Conservation (phyloP, 495 filamentous ascomycete genomes). For the Aspergillus taichungensis region DNA sequence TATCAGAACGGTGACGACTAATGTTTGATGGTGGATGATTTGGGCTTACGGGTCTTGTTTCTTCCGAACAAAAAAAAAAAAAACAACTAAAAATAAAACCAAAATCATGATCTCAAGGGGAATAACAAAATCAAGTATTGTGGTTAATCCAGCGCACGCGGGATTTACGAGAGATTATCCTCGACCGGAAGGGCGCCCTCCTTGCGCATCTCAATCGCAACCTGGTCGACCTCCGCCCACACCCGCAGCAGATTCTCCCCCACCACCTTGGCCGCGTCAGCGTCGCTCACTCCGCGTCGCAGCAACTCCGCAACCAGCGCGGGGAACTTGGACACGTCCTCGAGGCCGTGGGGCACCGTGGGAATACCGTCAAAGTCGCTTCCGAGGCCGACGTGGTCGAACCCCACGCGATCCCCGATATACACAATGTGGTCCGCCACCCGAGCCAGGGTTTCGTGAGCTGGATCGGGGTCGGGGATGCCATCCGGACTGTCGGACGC, state of each 20-base stretch:
- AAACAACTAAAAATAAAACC: too few species aligned
- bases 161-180: slow-evolving; percentile 30
- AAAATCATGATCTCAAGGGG: too few species aligned
- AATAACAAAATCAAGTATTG: too few species aligned
- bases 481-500: slow-evolving; percentile 35
- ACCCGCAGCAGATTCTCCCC: slow-evolving; percentile 71
- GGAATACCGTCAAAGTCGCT: slow-evolving; percentile 57
- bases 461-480: slow-evolving; percentile 40
- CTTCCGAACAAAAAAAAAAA: too few species aligned
- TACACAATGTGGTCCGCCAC: slow-evolving; percentile 62
- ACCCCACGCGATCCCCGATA: slow-evolving; percentile 48
- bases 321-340: slow-evolving; percentile 80
- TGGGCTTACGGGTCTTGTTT: too few species aligned
- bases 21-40: too few species aligned
- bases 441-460: slow-evolving; percentile 65
- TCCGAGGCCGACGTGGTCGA: slow-evolving; percentile 52
- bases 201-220: slow-evolving; percentile 53
- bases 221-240: slow-evolving; percentile 61
- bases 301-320: slow-evolving; percentile 68
- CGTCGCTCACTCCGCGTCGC: slow-evolving; percentile 54
- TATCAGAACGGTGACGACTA: too few species aligned
- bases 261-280: slow-evolving; percentile 56
- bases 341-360: slow-evolving; percentile 39
- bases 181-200: slow-evolving; percentile 53
- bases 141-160: too few species aligned